Base-by-base conservation (phyloP, 805 yeast genomes). In the Myxozyma nipponensis region DNA sequence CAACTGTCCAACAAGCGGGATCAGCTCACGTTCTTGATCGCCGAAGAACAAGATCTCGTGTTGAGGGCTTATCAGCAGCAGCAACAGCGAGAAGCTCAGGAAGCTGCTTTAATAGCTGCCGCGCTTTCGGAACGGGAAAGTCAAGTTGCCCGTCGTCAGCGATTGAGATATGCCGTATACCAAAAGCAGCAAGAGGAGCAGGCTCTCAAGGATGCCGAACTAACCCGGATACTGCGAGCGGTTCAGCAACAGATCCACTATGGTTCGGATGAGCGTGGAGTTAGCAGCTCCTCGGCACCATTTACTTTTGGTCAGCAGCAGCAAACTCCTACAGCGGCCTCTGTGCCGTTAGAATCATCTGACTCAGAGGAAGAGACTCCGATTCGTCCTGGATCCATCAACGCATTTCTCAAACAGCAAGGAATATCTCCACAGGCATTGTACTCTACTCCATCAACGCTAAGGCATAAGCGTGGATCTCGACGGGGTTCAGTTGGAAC, bases 1-100 rank as follows among this genome's bases (percentile, higher is more conserved):
- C 58, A 58, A 28, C 53, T 59, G 15, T 46, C 58, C 22, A 46
- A 55, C 10, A 57, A 61, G 44, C 46, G 60, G 17, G 59, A 59
- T 26, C 62, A 60, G 26, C 41, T 59, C 37, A 50, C 56, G 32
- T 59, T 51, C 28, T 35, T 59, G 28, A 59, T 59, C 28, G 63
- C 63, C 15, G 50, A 58, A 39, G 63, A 59, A 40, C 63, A 59
- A 47, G 58, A 59, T 44, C 58, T 59, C 17, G 62, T 59, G n/a
- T 44, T 59, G 28, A 57, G 58, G 4, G 57, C 57, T 6, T 39
- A 50, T 9, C 36, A 50, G 52, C 57, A 53, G 49, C 57, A 50
- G 43, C 46, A 48, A 15, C 54, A 34, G 44, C 39, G 25, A 34
- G 36, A 39, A 32, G 38, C 24, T 3, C 49, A 46, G 42, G 50